Evolutionary conservation across 2,329 filamentous ascomycete genomes (phyloP).

Genomic region (Cladophialophora bantiana): DNA sequence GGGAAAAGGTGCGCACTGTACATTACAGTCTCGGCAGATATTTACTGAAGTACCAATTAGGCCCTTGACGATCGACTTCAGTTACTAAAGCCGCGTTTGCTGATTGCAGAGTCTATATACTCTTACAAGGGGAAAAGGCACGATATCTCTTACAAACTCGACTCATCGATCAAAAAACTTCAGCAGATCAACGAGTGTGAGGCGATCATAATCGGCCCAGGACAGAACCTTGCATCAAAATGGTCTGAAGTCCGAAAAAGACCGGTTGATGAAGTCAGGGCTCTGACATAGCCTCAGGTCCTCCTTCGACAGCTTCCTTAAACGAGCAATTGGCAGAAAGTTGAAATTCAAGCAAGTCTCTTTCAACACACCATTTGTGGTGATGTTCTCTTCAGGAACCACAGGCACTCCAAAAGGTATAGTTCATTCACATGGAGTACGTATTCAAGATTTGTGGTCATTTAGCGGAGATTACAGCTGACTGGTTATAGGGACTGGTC

Average conservation of each 20-base stretch:
- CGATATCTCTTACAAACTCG: constrained; percentile 75
- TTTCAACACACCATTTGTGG: constrained; percentile 76
- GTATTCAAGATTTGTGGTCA: not conserved
- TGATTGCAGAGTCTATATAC: constrained; percentile 81
- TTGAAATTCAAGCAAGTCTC: constrained; percentile 64
- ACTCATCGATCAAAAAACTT: constrained; percentile 67
- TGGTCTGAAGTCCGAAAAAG: constrained; percentile 34
- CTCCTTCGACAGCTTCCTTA: constrained; percentile 48
- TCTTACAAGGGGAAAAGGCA: constrained; percentile 79
- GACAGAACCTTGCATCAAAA: no score
- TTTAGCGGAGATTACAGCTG: not conserved
- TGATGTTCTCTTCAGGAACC: constrained; percentile 52
- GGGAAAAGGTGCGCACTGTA: constrained; percentile 30
- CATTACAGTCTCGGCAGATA: no score
- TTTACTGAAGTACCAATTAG: no score
- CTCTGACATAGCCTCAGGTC: no score
- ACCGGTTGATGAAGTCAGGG: no score
- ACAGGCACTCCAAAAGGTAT: constrained; percentile 73
- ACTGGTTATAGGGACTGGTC: constrained; percentile 42
- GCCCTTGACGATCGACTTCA: constrained; percentile 65
- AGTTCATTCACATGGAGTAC: constrained; percentile 67
- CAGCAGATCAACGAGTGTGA: constrained; percentile 62
- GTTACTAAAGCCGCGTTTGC: constrained; percentile 75
- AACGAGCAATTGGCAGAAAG: not conserved
- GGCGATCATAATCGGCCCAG: constrained; percentile 61